These are phyloP conservation scores for Plectosphaerella sp. DNA, from an alignment of 2,329 filamentous ascomycete species.

Conservation along the genomic window DNA sequence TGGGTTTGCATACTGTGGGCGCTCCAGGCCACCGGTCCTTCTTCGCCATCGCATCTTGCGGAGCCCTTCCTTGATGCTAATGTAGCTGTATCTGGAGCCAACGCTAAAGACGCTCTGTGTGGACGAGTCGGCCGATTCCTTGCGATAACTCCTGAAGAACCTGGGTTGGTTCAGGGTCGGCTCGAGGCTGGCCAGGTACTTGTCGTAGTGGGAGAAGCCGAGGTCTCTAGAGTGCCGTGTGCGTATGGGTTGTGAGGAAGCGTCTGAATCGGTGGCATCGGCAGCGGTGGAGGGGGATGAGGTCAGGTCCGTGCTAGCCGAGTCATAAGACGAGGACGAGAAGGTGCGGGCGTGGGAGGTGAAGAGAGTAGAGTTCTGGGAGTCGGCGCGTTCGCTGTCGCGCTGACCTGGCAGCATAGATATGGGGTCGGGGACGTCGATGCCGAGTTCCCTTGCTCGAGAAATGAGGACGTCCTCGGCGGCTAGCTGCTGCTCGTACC, in stretches of 20 bases:
- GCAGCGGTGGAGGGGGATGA: conserved; percentile 32
- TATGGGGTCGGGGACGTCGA: conserved; percentile 16
- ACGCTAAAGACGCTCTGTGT: conserved; percentile 39
- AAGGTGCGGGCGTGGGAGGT: conserved; percentile 37
- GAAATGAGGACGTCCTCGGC: conserved; percentile 30
- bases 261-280: conserved; percentile 14
- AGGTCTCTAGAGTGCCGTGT: conserved; percentile 27
- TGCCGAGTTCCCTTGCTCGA: conserved; percentile 29
- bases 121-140: conserved; percentile 20
- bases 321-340: conserved; percentile 35
- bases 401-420: conserved; percentile 23
- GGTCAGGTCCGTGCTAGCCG: conserved; percentile 35
- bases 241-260: conserved; percentile 12
- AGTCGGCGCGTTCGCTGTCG: conserved; percentile 34
- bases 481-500: conserved; percentile 30
- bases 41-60: conserved; percentile 37
- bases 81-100: conserved; percentile 38
- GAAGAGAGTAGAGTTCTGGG: conserved; percentile 32
- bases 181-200: conserved; percentile 41
- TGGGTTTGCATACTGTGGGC: conserved; percentile 7
- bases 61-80: conserved; percentile 40
- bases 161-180: conserved; percentile 38
- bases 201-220: conserved; percentile 48
- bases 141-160: conserved; percentile 26
- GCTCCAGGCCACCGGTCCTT: conserved; percentile 27